Percentiles rank a stretch among this genome's conserved stretches.
Conservation (phyloP, 441 rosid species). For the Syzygium malaccense region DNA sequence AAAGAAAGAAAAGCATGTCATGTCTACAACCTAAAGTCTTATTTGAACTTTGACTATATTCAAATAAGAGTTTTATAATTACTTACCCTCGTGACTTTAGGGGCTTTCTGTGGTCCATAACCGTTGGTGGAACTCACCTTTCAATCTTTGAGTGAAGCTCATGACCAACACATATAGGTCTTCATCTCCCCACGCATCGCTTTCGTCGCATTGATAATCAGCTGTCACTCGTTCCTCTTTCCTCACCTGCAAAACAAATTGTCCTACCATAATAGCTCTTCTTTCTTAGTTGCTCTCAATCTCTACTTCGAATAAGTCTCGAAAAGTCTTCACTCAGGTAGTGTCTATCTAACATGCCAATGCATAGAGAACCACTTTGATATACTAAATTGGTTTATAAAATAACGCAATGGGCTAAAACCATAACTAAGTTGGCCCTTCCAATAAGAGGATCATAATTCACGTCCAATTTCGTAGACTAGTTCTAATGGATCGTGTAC, state of each 20-base stretch:
- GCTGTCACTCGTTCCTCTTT: constrained; percentile 38
- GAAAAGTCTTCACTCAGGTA: no score
- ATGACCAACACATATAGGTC: constrained; percentile 40
- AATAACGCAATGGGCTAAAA: no score
- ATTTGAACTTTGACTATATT: no score
- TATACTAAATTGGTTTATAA: no score
- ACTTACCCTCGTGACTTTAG: constrained; percentile 35
- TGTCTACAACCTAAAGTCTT: neutral
- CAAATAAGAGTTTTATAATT: no score
- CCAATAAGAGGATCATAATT: no score
- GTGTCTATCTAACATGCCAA: no score
- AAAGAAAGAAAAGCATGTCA: neutral
- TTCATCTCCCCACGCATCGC: constrained; percentile 26
- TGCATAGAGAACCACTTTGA: no score
- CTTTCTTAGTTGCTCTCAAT: no score
- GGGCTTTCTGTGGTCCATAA: constrained; percentile 32
- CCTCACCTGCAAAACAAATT: neutral
- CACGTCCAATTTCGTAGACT: no score
- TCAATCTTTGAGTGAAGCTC: constrained; percentile 1
- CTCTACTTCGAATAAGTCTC: neutral
- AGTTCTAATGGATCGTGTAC: no score
- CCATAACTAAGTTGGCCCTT: no score
- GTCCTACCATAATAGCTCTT: neutral
- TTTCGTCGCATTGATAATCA: constrained; percentile 14
- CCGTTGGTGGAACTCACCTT: constrained; percentile 56